Evolutionary conservation across 2,329 filamentous ascomycete species (phyloP).

Genomic region (Penicillium sp.): DNA sequence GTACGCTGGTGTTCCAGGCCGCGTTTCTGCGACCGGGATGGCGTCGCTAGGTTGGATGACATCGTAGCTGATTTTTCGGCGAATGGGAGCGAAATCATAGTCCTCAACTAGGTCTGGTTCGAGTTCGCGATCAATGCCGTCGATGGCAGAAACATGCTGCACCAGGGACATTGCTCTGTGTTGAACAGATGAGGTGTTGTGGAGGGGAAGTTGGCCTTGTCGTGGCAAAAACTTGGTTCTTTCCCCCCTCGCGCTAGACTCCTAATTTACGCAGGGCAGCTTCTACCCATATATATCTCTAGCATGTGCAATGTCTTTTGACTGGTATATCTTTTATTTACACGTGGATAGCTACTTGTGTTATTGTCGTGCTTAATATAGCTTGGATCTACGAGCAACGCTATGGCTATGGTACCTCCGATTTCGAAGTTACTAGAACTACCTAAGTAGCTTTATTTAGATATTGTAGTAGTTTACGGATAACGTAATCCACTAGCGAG

Average conservation of each 20-base stretch:
- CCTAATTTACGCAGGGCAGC: background rate
- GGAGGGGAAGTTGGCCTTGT: background rate
- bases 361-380: background rate
- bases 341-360: background rate
- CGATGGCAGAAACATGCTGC: constrained; percentile 44
- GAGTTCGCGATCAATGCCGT: constrained; percentile 41
- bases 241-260: background rate
- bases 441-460: background rate
- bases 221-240: background rate
- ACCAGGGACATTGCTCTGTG: constrained; percentile 41
- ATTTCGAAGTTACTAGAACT: background rate
- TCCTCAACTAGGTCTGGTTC: constrained; percentile 14
- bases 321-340: background rate
- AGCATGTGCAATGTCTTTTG: background rate
- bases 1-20: constrained; percentile 41
- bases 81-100: constrained; percentile 15
- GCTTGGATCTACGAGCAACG: background rate
- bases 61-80: constrained; percentile 33
- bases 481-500: too few species aligned
- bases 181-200: constrained; percentile 1
- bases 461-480: background rate
- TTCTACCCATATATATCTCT: background rate
- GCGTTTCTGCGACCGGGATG: constrained; percentile 32
- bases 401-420: background rate
- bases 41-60: constrained; percentile 33